Evolutionary conservation across 2,329 filamentous ascomycete genomes (phyloP), one percentile per base, ranked within the genome.

Genomic region (Fusarium sp.): DNA sequence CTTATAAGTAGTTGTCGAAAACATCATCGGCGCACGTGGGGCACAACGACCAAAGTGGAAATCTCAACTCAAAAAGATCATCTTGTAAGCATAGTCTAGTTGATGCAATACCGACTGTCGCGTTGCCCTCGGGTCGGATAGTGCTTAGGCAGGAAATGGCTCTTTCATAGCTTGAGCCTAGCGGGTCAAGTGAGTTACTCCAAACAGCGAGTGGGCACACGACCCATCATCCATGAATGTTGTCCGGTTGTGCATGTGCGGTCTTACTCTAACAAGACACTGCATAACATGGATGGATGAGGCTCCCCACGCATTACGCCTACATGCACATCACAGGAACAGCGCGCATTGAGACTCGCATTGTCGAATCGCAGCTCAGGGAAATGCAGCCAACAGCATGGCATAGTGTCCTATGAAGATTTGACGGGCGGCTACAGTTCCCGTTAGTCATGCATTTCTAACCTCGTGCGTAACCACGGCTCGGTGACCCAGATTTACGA

Each of bases 371-470:
- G 33, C 31, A 41, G 31, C 18, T 24, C 31, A 29, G 20, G 38
- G 29, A 28, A 31, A 31, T 13, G 24, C 44, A 60, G 31, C 44
- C 44, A 48, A 21, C 57, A 43, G 23, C 52, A 49, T 49, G n/a
- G 35, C 43, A 55, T 26, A 33, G 26, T 21, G n/a, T n/a, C n/a
- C 54, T 37, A 44, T 56, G 53, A 46, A 33, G 53, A 31, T 54
- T 42, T 39, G 41, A 24, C 23, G 29, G 39, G 38, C 37, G 42
- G 33, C 41, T 21, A 41, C 38, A 61, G 58, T 69, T 66, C 55
- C 39, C 42, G 38, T 72, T 72, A 71, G 70, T 72, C 70, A 70
- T 61, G 60, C 50, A 58, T 69, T 69, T 46, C 43, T 44, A 37
- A 50, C 53, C 54, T 56, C 37, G 54, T 69, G 61, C 41, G 54